phyloP scores from a whole-genome alignment of 306 rosid species.

The Quercus alba region DNA sequence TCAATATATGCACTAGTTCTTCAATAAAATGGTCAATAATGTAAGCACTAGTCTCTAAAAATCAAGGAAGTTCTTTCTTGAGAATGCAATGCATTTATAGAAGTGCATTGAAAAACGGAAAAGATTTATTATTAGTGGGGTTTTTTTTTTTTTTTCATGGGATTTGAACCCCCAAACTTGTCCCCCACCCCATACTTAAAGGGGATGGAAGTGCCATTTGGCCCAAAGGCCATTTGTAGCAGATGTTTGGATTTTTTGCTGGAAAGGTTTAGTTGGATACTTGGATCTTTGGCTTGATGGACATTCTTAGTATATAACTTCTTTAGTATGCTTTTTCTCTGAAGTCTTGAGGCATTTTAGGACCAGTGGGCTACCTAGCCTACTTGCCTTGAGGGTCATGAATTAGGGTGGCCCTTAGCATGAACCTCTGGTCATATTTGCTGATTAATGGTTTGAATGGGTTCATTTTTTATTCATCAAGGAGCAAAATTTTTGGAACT shows the following conservation, averaged over 20 bases:
- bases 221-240: no score
- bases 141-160: no score
- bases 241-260: neutral
- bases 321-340: neutral
- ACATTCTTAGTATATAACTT: neutral
- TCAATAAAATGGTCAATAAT: neutral
- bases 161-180: no score
- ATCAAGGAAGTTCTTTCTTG: neutral
- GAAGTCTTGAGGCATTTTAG: neutral
- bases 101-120: no score
- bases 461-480: conserved; percentile 9
- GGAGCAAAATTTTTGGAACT: neutral
- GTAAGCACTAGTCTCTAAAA: neutral
- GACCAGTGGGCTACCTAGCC: neutral
- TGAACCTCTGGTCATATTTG: neutral
- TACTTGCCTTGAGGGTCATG: neutral
- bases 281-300: neutral
- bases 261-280: neutral
- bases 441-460: conserved; percentile 6
- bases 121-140: no score
- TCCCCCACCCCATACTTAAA: no score
- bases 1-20: neutral
- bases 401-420: neutral
- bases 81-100: neutral
- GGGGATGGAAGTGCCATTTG: no score